Conservation (phyloP, 208 protist genomes). For the Wallacemonas collosoma region DNA sequence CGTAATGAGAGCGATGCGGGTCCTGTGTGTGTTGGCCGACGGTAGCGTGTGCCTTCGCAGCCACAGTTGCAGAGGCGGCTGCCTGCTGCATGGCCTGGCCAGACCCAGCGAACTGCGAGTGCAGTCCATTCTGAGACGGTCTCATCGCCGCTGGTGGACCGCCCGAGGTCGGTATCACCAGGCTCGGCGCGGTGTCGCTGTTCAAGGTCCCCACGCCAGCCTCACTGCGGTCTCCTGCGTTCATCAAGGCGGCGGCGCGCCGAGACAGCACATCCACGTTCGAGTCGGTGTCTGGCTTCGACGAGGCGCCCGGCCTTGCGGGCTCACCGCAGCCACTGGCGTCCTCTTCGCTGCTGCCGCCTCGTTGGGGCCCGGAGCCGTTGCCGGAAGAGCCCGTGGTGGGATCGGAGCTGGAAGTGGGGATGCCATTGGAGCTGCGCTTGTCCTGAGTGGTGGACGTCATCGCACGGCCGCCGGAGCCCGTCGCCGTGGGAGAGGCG, state of each 20-base stretch:
- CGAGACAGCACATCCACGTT: background rate
- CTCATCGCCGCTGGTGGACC: background rate
- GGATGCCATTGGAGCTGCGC: background rate
- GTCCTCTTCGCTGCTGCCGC: background rate
- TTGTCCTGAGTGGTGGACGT: background rate
- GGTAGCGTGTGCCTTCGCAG: background rate
- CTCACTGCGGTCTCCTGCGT: background rate
- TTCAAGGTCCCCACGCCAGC: background rate
- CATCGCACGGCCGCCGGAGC: constrained; percentile 1
- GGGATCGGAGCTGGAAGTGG: background rate
- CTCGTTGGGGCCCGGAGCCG: background rate
- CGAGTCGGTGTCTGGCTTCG: background rate
- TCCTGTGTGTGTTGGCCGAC: background rate
- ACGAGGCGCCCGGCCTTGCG: background rate
- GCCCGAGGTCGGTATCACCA: background rate
- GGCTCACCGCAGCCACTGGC: background rate
- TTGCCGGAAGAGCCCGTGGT: constrained; percentile 1
- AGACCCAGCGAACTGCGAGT: no score
- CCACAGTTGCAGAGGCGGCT: background rate
- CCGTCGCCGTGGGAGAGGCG: background rate
- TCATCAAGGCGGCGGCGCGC: background rate
- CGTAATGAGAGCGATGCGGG: background rate
- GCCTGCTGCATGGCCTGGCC: background rate
- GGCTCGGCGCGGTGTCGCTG: background rate
- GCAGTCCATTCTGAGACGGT: no score